Base-by-base conservation (phyloP, 169 alveolate genomes). In the Cryptosporidium xiaoi region DNA sequence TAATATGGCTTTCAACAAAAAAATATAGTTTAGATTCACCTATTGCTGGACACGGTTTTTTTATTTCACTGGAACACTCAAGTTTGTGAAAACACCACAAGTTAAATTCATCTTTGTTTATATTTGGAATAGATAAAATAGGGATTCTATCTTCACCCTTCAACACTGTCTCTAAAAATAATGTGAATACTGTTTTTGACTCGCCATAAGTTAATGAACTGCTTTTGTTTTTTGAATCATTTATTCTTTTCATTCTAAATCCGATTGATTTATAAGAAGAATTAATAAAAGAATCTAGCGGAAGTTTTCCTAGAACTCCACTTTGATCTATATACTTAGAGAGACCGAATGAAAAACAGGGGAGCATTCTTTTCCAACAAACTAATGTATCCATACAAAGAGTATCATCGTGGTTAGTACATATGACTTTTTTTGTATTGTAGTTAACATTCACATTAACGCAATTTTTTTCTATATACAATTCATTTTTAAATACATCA, bases 211-310 rank as follows among this genome's bases (percentile, higher is more conserved):
- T 8, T 8, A 40, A 40, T 40, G 48, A 40, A 40, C 48, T 40
- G 48, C 1, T 8, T 40, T 40, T 8, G 10, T 40, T 40, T 40
- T 40, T 3, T 40, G 48, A 40, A 40, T 44, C 27, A 27, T 44
- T 34, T 27, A 24, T 44, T 31, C 27, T 77, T 34, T 24, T 60
- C n/a, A 77, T 18, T 20, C 64, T 53, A 3, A 77, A 24, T 6
- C 87, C 87, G 18, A 77, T 77, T 12, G 87, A 77, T 62, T 77
- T 77, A 40, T 77, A 77, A 12, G 87, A 62, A 31, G 87, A 65
- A 27, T 12, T 69, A 20, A 69, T 64, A 31, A 69, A 69, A 20
- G 83, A 51, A 33, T 69, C 53, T 31, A 53, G 8, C 2, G 71
- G 48, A 46, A 77, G 40, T n/a, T 18, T 44, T 20, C 40, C 40